A percentile compares a stretch with the other conserved stretches of the same genome.
phyloP scores from a whole-genome alignment of 2,329 filamentous ascomycete species.

The Monilinia aucupariae region DNA sequence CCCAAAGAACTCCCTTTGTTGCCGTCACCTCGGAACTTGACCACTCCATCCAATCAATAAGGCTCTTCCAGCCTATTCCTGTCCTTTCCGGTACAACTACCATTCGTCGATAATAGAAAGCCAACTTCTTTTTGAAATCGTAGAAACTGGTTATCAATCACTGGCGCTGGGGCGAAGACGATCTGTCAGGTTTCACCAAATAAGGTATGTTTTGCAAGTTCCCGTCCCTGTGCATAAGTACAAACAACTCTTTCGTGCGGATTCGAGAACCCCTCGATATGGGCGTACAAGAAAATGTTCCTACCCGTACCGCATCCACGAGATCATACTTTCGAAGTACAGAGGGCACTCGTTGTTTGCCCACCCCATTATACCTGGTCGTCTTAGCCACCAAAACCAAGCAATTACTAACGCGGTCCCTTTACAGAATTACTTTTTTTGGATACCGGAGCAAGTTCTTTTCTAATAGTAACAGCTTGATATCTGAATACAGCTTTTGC shows the following conservation, averaged over 20 bases:
- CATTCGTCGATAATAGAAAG: neutral
- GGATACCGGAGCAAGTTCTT: slow-evolving; percentile 1
- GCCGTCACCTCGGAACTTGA: neutral
- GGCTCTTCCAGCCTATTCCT: slow-evolving; percentile 12
- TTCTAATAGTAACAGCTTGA: slow-evolving; percentile 9
- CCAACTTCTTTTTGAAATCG: neutral
- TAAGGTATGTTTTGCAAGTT: slow-evolving; percentile 12
- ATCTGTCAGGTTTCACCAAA: slow-evolving; percentile 13
- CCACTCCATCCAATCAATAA: slow-evolving; percentile 1
- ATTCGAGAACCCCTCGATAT: slow-evolving; percentile 14
- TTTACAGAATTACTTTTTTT: slow-evolving; percentile 3
- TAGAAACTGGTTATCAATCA: neutral
- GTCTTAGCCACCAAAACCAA: neutral
- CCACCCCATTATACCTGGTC: slow-evolving; percentile 2
- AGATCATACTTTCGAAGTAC: slow-evolving; percentile 12
- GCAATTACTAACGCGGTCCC: slow-evolving; percentile 8
- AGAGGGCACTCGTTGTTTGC: slow-evolving; percentile 11
- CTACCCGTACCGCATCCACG: slow-evolving; percentile 12
- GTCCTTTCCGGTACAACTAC: slow-evolving; percentile 8
- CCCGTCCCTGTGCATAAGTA: slow-evolving; percentile 11
- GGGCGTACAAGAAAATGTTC: slow-evolving; percentile 11
- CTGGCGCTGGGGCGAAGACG: slow-evolving; percentile 8
- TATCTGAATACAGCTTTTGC: neutral
- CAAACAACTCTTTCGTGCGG: slow-evolving; percentile 10
- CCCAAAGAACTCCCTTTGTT: slow-evolving; percentile 12